Evolutionary conservation across 768 basidiomycete genomes (phyloP), one percentile per base, ranked within the genome.

Genomic region (Suillus luteus): DNA sequence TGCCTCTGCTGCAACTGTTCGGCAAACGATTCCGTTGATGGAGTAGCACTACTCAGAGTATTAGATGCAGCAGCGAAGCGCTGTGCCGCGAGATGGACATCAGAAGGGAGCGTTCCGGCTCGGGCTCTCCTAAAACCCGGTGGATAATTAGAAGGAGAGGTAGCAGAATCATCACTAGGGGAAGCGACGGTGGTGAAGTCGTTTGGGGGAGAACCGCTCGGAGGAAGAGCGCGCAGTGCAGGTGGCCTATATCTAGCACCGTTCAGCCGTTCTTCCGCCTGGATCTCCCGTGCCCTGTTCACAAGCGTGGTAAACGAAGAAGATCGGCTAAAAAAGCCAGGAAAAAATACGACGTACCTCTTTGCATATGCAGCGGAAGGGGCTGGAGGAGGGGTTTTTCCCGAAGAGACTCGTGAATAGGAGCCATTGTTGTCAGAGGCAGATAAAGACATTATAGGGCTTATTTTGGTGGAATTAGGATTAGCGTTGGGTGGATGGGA

Each of bases 21-120:
- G 75, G 73, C 63, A 82, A 75, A 80, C 64, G 82, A 79, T 74
- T 83, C 80, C 75, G 85, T 75, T 71, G 77, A 78, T 73, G 86
- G 68, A 71, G 80, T 65, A 55, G 83, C 79, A 70, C 78, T 82
- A 51, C 81, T 76, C 69, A 88, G 74, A 38, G 83, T 85, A 76
- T 77, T 84, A 31, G 87, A 84, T 63, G 88, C 82, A 38, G 89
- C 87, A 35, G 88, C 89, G 77, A 87, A 93, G 63, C 89, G 86
- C 76, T 93, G 91, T 60, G 93, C 89, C 64, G 90, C 91, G 69
- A 94, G 88, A 72, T 91, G 90, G 60, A 96, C 90, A 75, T 96
- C 96, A 69, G 95, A 96, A 79, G 96, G 96, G 72, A 98, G 86
- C 82, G 96, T 98, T 63, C 95, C 96, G 69, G 96, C 96, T 88